Evolutionary conservation across 768 basidiomycete genomes (phyloP).

Genomic region (Tulasnella sp.): DNA sequence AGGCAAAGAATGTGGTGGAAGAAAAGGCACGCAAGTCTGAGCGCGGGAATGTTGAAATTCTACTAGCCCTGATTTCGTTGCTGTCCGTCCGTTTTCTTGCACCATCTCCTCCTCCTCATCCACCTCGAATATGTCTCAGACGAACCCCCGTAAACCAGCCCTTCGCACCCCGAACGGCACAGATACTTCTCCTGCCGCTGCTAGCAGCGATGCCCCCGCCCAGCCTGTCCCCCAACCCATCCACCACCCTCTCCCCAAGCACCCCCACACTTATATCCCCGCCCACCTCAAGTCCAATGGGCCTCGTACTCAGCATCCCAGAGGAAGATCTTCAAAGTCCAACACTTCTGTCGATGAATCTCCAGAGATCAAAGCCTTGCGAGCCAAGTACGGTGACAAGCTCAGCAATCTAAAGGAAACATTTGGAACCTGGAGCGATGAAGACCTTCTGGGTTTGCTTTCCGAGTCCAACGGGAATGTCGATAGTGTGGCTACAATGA

Average conservation of each 20-base stretch:
- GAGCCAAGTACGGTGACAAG: constrained; percentile 50
- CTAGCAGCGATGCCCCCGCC: neutral
- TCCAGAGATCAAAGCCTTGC: constrained; percentile 24
- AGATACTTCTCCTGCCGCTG: constrained; percentile 5
- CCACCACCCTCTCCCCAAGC: constrained; percentile 22
- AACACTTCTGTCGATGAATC: constrained; percentile 9
- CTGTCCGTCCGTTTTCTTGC: constrained; percentile 7
- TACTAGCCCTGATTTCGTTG: neutral
- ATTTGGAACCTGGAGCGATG: constrained; percentile 65
- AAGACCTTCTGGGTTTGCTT: constrained; percentile 70
- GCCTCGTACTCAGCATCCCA: neutral
- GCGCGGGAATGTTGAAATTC: constrained; percentile 7
- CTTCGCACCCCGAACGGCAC: constrained; percentile 13
- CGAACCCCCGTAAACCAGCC: neutral
- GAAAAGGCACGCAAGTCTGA: neutral
- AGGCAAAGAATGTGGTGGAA: neutral
- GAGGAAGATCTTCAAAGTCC: constrained; percentile 10
- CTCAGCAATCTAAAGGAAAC: constrained; percentile 63
- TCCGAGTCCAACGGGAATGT: constrained; percentile 65
- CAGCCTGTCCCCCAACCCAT: constrained; percentile 6
- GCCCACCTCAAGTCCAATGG: constrained; percentile 15
- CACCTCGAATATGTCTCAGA: constrained; percentile 1
- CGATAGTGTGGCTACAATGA: constrained; percentile 63
- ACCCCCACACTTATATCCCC: constrained; percentile 24
- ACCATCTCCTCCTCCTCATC: constrained; percentile 4